Percentiles rank a stretch among this genome's conserved stretches.
phyloP scores from a whole-genome alignment of 768 basidiomycete genomes.

The Dictyophora rubrovolvata region DNA sequence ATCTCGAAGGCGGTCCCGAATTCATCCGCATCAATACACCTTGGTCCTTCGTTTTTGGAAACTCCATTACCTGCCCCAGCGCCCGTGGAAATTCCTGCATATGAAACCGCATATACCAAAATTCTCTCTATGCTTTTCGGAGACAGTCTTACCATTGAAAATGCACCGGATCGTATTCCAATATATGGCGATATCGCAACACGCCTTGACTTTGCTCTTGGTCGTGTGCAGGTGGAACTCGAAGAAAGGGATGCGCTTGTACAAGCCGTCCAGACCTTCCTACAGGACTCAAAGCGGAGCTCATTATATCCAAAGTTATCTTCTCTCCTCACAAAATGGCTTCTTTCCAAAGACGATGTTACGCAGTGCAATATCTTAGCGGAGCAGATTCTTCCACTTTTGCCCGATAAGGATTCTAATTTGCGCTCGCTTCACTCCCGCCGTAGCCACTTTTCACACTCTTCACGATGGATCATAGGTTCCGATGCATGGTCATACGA shows the following conservation, averaged over 20 bases:
- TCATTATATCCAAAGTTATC: conserved; percentile 49
- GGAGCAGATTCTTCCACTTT: conserved; percentile 40
- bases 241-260: conserved; percentile 66
- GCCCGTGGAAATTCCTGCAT: conserved; percentile 51
- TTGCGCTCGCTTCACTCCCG: conserved; percentile 32
- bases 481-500: conserved; percentile 99
- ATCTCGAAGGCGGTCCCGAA: conserved; percentile 31
- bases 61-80: conserved; percentile 20
- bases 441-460: conserved; percentile 50
- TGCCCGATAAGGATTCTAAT: conserved; percentile 35
- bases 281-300: conserved; percentile 35
- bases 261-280: conserved; percentile 49
- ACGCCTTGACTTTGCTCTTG: conserved; percentile 90
- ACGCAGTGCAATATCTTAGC: conserved; percentile 50
- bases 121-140: conserved; percentile 75
- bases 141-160: conserved; percentile 72
- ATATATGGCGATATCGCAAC: conserved; percentile 69
- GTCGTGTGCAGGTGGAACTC: conserved; percentile 75
- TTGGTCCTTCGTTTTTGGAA: conserved; percentile 30
- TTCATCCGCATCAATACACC: conserved; percentile 26
- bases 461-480: conserved; percentile 93
- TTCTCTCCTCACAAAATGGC: conserved; percentile 68
- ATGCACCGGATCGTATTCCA: conserved; percentile 65
- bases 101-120: conserved; percentile 86
- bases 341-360: conserved; percentile 62